Evolutionary conservation across 176 grass and related monocot genomes (phyloP).

Genomic region (Eragrostis curvula): DNA sequence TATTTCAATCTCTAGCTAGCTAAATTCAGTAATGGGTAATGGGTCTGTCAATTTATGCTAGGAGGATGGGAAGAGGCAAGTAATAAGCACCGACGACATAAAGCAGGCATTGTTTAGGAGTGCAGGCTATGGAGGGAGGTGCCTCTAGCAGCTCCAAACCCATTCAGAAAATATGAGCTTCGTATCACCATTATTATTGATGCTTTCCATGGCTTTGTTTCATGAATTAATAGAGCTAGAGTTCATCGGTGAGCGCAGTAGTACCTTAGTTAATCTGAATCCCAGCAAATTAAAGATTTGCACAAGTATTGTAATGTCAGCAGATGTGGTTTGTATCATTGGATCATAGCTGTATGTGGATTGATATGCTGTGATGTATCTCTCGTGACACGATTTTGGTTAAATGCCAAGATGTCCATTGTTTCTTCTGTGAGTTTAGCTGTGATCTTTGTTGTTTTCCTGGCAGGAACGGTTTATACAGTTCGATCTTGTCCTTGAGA

Average conservation of each 20-base stretch:
- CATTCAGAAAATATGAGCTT: neutral
- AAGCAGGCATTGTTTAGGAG: conserved; percentile 85
- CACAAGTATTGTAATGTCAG: conserved; percentile 18
- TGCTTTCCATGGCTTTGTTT: conserved; percentile 18
- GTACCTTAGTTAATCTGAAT: neutral
- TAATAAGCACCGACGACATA: conserved; percentile 69
- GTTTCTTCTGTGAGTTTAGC: conserved; percentile 47
- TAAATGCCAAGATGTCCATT: conserved; percentile 39
- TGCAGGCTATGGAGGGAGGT: conserved; percentile 77
- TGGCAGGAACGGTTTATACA: conserved; percentile 30
- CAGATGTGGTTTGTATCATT: conserved; percentile 16
- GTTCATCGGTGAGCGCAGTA: neutral
- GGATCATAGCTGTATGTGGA: conserved; percentile 4
- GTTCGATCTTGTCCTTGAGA: conserved; percentile 26
- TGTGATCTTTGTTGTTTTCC: conserved; percentile 39
- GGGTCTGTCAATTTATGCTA: conserved; percentile 36
- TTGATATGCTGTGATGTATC: conserved; percentile 14
- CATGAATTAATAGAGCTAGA: conserved; percentile 22
- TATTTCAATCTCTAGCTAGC: neutral
- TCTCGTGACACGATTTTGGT: conserved; percentile 2
- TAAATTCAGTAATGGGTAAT: neutral
- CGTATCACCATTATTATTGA: neutral
- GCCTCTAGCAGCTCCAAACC: conserved; percentile 44
- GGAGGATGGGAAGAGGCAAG: conserved; percentile 57
- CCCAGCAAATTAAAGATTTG: conserved; percentile 24